Base-by-base conservation (phyloP, 208 protist species). In the Cochliopodium minus region DNA sequence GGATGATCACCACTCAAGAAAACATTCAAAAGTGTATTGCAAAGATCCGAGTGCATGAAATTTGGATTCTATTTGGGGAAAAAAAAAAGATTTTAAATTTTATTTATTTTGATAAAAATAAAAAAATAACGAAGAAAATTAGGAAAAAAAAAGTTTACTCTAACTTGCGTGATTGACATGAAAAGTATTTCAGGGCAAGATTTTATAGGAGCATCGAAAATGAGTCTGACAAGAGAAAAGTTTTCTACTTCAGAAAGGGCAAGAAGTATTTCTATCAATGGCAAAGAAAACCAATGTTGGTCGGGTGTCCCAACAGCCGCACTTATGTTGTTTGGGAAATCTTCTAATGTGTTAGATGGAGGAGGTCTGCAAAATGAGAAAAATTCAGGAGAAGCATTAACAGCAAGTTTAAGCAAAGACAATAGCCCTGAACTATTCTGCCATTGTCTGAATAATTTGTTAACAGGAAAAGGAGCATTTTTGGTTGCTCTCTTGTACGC, bases 151-250 rank as follows among this genome's bases (percentile, higher is more conserved):
- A 28, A 71, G 34, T 54, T 75, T 61, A 7, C 20, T 33, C 17
- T 53, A 48, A 28, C 60, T 13, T 26, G 43, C 13, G 4, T 10
- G 17, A 47, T 32, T 35, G 7, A 17, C 43, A 71, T 30, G 4
- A 76, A 33, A 26, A 84, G 54, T 29, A 82, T 28, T 7, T 84
- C 78, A 11, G 76, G 69, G 57, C 67, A 80, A 17, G 57, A 29
- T 50, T 70, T 66, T 3, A 78, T 38, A 13, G 75, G 73, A 11
- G 4, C 38, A 17, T 78, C 57, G 51, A 82, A 82, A 28, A 82
- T 25, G 5, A 59, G 40, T 42, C 39, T 50, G 10, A 69, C 52
- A 6, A 20, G 38, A 3, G 25, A 23, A 39, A 60, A 66, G 42
- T 68, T 51, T 9, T 74, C 63, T 10, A 20, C 38, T 9, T 72